A percentile compares a stretch with the other conserved stretches of the same genome.
Conservation (phyloP, 768 basidiomycete species). For the Russula olivacea region DNA sequence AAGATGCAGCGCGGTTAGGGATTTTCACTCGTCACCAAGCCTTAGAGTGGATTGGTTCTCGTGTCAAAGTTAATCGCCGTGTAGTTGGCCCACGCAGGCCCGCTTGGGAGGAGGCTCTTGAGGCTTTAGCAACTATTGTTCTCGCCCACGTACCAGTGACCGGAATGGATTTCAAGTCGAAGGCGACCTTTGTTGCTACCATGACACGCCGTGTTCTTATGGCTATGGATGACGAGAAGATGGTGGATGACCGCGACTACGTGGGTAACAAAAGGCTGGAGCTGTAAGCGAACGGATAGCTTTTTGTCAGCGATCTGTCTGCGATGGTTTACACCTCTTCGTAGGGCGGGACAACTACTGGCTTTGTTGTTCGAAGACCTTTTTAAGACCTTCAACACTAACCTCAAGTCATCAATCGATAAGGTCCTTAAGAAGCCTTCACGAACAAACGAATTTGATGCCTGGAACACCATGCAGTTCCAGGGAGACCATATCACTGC, state of each 20-base stretch:
- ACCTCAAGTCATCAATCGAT: constrained; percentile 91
- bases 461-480: constrained; percentile 90
- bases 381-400: constrained; percentile 97
- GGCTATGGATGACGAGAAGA: constrained; percentile 94
- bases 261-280: constrained; percentile 98
- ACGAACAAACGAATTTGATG: constrained; percentile 90
- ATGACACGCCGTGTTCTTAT: constrained; percentile 96
- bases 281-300: constrained; percentile 54
- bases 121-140: constrained; percentile 95
- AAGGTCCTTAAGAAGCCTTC: constrained; percentile 96
- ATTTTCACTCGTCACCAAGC: constrained; percentile 92
- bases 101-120: constrained; percentile 90
- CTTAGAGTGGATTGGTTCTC: constrained; percentile 88
- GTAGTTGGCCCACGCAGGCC: constrained; percentile 79
- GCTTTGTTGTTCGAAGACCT: constrained; percentile 96
- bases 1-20: constrained; percentile 88
- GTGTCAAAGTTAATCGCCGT: constrained; percentile 82
- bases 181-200: constrained; percentile 94
- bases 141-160: constrained; percentile 93
- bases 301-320: background rate
- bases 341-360: constrained; percentile 89
- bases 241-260: constrained; percentile 98
- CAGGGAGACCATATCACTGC: constrained; percentile 95
- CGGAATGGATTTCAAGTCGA: constrained; percentile 83
- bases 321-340: background rate